These are phyloP conservation scores for Triglochin maritima DNA, from an alignment of 106 monocot species.

Conservation along the genomic window DNA sequence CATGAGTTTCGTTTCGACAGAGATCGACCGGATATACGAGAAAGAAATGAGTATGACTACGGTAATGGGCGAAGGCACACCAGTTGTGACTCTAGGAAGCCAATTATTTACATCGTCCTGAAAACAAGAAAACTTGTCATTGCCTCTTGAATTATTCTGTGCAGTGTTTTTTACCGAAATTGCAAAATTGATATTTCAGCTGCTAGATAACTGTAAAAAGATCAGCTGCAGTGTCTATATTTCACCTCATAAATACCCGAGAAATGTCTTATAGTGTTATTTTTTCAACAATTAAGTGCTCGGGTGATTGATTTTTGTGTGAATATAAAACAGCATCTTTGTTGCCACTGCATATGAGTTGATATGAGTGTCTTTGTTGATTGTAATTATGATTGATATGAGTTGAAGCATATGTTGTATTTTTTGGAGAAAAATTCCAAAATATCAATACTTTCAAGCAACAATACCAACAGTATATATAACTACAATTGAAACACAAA, in stretches of 20 bases:
- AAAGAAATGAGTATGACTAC: slow-evolving; percentile 80
- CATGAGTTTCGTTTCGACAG: slow-evolving; percentile 47
- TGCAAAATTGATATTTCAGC: slow-evolving; percentile 7
- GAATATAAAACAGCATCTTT: background rate
- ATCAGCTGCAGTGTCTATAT: slow-evolving; percentile 7
- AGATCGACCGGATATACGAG: slow-evolving; percentile 62
- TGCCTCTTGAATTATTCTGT: background rate
- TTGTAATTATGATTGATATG: too few relatives aligned
- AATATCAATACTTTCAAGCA: too few relatives aligned
- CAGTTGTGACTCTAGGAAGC: slow-evolving; percentile 75
- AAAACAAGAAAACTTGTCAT: background rate
- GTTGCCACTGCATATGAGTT: too few relatives aligned
- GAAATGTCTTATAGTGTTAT: background rate
- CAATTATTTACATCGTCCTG: slow-evolving; percentile 46
- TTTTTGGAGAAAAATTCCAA: too few relatives aligned
- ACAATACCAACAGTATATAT: too few relatives aligned
- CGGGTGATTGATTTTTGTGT: slow-evolving; percentile 21
- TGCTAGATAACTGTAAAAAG: slow-evolving; percentile 16
- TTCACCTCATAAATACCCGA: background rate
- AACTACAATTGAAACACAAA: too few relatives aligned
- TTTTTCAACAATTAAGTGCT: slow-evolving; percentile 1
- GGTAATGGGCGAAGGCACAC: slow-evolving; percentile 70
- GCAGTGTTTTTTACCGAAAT: background rate
- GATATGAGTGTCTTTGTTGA: too few relatives aligned
- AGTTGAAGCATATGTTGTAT: too few relatives aligned